Conservation (phyloP, 345 rosid species). For the Eucalyptus lansdowneana region DNA sequence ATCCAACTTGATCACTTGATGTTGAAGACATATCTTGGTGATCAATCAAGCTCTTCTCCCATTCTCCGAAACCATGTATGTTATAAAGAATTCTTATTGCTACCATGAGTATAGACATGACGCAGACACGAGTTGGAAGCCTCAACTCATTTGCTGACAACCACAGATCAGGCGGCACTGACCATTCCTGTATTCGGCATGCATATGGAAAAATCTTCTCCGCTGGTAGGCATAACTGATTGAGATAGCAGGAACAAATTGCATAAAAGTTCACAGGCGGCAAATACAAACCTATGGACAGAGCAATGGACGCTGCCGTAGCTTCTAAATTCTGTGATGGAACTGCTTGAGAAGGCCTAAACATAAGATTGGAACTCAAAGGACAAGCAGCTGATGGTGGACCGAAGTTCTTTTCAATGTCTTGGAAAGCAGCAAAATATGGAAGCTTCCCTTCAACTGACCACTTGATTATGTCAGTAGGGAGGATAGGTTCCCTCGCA, state of each 20-base stretch:
- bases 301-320: constrained; percentile 51
- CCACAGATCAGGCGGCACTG: constrained; percentile 70
- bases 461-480: constrained; percentile 65
- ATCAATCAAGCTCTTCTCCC: constrained; percentile 43
- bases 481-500: constrained; percentile 54
- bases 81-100: constrained; percentile 46
- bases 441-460: constrained; percentile 65
- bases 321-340: constrained; percentile 48
- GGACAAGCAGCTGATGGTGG: constrained; percentile 45
- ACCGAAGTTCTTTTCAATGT: constrained; percentile 44
- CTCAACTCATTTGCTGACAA: constrained; percentile 45
- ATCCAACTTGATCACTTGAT: background rate
- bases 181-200: constrained; percentile 46
- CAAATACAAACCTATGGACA: constrained; percentile 46
- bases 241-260: constrained; percentile 48
- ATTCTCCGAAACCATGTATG: constrained; percentile 50
- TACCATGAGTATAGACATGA: constrained; percentile 51
- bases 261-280: constrained; percentile 65
- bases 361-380: constrained; percentile 45
- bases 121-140: constrained; percentile 55
- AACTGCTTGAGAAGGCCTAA: constrained; percentile 36
- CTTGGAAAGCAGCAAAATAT: constrained; percentile 45
- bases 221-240: constrained; percentile 34
- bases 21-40: background rate
- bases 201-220: constrained; percentile 46